Evolutionary conservation across 2,329 filamentous ascomycete species (phyloP).

Genomic region (Ascochyta lentis): DNA sequence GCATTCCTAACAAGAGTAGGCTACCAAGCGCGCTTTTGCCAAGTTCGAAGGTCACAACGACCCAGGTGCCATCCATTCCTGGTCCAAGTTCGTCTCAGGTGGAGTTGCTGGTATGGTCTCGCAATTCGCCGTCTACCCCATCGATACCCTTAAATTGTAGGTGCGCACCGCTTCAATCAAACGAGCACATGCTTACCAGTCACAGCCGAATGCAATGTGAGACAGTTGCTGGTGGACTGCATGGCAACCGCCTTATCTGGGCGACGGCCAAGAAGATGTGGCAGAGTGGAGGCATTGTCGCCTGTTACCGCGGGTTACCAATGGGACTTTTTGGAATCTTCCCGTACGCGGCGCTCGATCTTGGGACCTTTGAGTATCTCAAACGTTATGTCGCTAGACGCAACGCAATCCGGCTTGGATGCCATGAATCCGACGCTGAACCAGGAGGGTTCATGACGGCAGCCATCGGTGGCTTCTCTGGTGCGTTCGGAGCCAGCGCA

Average conservation of each 20-base stretch:
- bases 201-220: constrained; percentile 84
- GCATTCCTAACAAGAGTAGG: constrained; percentile 53
- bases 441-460: constrained; percentile 85
- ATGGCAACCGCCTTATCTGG: constrained; percentile 80
- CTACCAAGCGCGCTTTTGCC: constrained; percentile 85
- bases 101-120: constrained; percentile 90
- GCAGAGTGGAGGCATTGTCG: constrained; percentile 72
- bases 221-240: constrained; percentile 83
- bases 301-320: constrained; percentile 89
- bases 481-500: constrained; percentile 88
- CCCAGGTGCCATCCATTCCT: constrained; percentile 76
- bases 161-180: constrained; percentile 27
- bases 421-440: constrained; percentile 79
- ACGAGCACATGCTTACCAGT: constrained; percentile 1
- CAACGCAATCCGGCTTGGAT: constrained; percentile 71
- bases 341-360: constrained; percentile 94
- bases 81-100: constrained; percentile 89
- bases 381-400: constrained; percentile 76
- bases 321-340: constrained; percentile 98
- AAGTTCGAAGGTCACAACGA: constrained; percentile 88
- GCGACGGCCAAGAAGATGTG: constrained; percentile 89
- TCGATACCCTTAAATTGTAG: constrained; percentile 81
- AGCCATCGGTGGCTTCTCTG: constrained; percentile 87
- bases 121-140: constrained; percentile 94
- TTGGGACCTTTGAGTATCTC: constrained; percentile 92